Conservation (phyloP, 2,329 filamentous ascomycete species). For the Apiospora hydei region DNA sequence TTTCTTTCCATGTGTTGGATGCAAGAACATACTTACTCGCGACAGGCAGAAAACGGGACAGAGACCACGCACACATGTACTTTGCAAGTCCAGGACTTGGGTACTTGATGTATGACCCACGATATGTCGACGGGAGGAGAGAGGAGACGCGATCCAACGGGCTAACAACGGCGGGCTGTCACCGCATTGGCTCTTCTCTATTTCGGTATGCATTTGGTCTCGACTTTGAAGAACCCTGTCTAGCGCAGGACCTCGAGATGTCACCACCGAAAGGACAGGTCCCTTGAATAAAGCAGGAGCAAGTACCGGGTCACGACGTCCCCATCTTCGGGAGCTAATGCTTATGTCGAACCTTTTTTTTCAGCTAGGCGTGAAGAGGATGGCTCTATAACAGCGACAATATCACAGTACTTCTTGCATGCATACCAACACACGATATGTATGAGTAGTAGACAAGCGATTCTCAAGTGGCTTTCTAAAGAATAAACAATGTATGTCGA, state of each 20-base stretch:
- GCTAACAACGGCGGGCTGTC: neutral
- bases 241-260: neutral
- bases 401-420: neutral
- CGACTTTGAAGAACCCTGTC: neutral
- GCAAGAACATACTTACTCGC: neutral
- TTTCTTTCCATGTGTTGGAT: neutral
- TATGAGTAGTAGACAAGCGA: neutral
- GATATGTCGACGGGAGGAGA: neutral
- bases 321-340: conserved; percentile 3
- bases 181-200: neutral
- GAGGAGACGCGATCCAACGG: neutral
- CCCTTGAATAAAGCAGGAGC: conserved; percentile 10
- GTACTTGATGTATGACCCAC: neutral
- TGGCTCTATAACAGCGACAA: neutral
- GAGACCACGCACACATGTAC: neutral
- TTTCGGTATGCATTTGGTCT: neutral
- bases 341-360: neutral
- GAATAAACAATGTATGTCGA: neutral
- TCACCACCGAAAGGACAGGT: neutral
- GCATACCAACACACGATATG: neutral
- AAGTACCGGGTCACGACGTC: neutral
- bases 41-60: neutral
- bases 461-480: neutral
- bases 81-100: neutral
- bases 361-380: neutral